Evolutionary conservation across 2,329 filamentous ascomycete species (phyloP), one percentile per base, ranked within the genome.

Genomic region (Colletotrichum higginsianum): DNA sequence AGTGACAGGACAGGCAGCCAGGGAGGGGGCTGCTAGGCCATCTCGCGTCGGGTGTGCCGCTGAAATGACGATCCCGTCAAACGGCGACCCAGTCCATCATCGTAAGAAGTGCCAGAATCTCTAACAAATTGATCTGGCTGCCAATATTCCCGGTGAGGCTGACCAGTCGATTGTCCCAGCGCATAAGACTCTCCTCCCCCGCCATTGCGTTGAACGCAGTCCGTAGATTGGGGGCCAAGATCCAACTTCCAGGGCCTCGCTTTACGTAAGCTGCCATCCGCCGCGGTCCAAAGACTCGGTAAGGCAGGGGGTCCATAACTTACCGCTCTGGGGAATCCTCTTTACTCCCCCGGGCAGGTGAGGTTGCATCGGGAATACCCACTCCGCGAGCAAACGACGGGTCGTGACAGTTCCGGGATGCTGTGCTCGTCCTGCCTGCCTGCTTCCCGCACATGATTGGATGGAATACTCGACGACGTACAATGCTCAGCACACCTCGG

Each of bases 201-300:
- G 26, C 46, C 42, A 23, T 38, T 53, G 61, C 50, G 57, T 26
- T 30, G 30, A 35, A 35, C 8, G 30, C 9, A 35, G 8, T 35
- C 8, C 1, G 57, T 58, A 46, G 52, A 49, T 58, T 62, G 57
- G 64, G 64, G 50, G 57, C 68, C 64, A 46, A 58, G 58, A 52
- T 23, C 18, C 38, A 12, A 30, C 8, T 30, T 64, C 15, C 15
- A 7, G 13, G 16, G 8, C 47, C n/a, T 58, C 55, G 64, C n/a
- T 23, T 58, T 60, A 69, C n/a, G 42, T 64, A 53, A 68, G 66
- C 58, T n/a, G 46, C 15, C 16, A 23, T 30, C 21, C 9, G 21
- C 40, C 12, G 7, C 12, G 56, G 40, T 71, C 68, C 69, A 60
- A 52, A 38, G 38, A 72, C 65, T 55, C 49, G 69, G 69, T 63